Conservation (phyloP, 2,329 filamentous ascomycete species). For the Aspergillus cejpii region DNA sequence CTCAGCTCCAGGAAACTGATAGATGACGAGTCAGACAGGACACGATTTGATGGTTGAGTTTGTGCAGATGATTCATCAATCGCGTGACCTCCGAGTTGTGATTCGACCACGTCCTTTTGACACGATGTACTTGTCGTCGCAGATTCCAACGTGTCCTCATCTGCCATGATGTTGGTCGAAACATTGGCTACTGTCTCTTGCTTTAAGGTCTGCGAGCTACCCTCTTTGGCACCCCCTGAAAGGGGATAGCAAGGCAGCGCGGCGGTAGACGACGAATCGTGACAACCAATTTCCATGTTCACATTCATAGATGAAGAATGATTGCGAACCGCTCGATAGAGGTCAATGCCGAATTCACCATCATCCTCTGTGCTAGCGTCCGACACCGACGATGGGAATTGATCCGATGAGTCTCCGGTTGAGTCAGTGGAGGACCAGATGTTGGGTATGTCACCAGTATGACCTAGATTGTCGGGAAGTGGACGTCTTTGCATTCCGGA, state of each 20-base stretch:
- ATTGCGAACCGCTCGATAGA: conserved; percentile 23
- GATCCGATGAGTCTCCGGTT: conserved; percentile 16
- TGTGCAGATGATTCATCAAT: background rate
- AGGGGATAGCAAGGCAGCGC: background rate
- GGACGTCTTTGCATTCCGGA: conserved; percentile 23
- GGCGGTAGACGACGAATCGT: conserved; percentile 4
- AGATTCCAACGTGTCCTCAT: background rate
- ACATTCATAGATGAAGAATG: conserved; percentile 7
- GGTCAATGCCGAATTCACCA: conserved; percentile 22
- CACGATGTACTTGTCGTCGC: background rate
- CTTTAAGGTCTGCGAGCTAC: background rate
- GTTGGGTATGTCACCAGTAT: conserved; percentile 1
- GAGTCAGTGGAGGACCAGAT: conserved; percentile 16
- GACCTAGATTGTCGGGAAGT: background rate
- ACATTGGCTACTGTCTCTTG: background rate
- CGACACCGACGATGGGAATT: conserved; percentile 20
- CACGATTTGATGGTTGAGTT: background rate
- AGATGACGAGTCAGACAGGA: background rate
- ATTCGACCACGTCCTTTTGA: background rate
- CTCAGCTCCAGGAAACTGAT: background rate
- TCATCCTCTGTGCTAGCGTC: conserved; percentile 28
- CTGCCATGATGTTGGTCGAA: background rate
- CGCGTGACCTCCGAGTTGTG: background rate
- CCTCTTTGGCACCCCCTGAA: background rate
- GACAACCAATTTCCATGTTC: conserved; percentile 6